A percentile compares a stretch with the other conserved stretches of the same genome.
Evolutionary conservation across 2,329 filamentous ascomycete species (phyloP).

Genomic region (Botrytis porri): DNA sequence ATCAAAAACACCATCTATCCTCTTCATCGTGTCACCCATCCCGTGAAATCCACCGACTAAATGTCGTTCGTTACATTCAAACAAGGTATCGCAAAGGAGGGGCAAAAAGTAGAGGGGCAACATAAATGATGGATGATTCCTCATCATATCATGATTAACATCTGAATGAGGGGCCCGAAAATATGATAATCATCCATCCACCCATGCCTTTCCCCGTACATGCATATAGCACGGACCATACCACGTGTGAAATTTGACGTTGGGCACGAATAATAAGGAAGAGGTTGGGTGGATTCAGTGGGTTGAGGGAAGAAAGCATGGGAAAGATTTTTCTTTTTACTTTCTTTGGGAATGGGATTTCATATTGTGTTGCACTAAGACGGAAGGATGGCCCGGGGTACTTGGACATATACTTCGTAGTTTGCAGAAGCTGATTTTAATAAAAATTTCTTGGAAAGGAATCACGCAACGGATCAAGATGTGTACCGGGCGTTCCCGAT

Average conservation of each 20-base stretch:
- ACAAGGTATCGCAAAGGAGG: background rate
- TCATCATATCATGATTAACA: background rate
- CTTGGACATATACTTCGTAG: background rate
- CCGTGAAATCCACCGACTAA: background rate
- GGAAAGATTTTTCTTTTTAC: background rate
- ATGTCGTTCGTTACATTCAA: background rate
- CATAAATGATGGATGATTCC: background rate
- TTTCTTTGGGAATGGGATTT: background rate
- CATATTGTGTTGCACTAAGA: background rate
- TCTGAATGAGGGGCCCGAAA: background rate
- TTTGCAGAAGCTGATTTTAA: too few relatives aligned
- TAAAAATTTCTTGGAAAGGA: background rate
- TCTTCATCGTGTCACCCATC: background rate
- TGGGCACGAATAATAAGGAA: background rate
- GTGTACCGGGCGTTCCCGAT: constrained; percentile 9
- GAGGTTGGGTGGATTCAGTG: background rate
- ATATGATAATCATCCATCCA: background rate
- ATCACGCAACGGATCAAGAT: background rate
- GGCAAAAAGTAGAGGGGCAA: background rate
- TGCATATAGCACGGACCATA: constrained; percentile 5
- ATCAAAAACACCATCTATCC: background rate
- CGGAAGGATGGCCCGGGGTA: background rate
- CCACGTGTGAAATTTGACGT: constrained; percentile 5
- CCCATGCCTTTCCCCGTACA: background rate
- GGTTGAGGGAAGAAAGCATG: background rate